Evolutionary conservation across 2,329 filamentous ascomycete species (phyloP).

Genomic region (Dendrostoma leiphaemia): DNA sequence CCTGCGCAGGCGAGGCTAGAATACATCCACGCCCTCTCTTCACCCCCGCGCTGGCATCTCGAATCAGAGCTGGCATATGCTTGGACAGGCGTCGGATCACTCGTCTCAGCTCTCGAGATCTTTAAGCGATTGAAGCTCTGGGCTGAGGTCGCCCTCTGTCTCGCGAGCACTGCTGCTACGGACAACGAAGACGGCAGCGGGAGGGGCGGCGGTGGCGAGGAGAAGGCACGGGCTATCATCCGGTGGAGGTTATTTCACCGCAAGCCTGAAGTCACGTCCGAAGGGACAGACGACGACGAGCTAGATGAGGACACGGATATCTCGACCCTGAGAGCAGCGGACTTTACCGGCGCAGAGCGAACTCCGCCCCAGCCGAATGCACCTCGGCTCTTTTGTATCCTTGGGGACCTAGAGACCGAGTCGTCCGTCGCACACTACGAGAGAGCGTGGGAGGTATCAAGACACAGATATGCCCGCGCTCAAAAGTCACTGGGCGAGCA

Average conservation of each 20-base stretch:
- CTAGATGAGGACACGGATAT: constrained; percentile 57
- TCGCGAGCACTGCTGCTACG: constrained; percentile 59
- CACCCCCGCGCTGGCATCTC: constrained; percentile 88
- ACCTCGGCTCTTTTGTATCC: constrained; percentile 85
- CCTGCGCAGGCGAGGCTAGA: constrained; percentile 71
- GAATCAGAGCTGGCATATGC: constrained; percentile 89
- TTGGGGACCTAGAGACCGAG: constrained; percentile 83
- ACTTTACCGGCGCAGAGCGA: constrained; percentile 62
- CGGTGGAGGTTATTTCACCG: constrained; percentile 76
- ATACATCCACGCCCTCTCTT: constrained; percentile 80
- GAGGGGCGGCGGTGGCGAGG: constrained; percentile 62
- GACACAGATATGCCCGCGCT: constrained; percentile 76
- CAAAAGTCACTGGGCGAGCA: constrained; percentile 83
- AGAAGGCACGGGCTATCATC: constrained; percentile 75
- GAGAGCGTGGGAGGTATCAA: constrained; percentile 84
- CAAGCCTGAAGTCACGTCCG: constrained; percentile 35
- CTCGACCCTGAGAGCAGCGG: constrained; percentile 51
- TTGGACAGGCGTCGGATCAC: constrained; percentile 86
- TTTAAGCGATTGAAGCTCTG: constrained; percentile 92
- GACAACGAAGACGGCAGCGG: constrained; percentile 61
- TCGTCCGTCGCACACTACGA: constrained; percentile 66
- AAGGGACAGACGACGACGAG: constrained; percentile 32
- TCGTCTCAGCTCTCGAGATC: constrained; percentile 89
- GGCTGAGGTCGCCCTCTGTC: constrained; percentile 91
- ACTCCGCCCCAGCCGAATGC: constrained; percentile 75